Percentiles rank a stretch among this genome's conserved stretches.
phyloP scores from a whole-genome alignment of 768 basidiomycete genomes.

The Suillus placidus region DNA sequence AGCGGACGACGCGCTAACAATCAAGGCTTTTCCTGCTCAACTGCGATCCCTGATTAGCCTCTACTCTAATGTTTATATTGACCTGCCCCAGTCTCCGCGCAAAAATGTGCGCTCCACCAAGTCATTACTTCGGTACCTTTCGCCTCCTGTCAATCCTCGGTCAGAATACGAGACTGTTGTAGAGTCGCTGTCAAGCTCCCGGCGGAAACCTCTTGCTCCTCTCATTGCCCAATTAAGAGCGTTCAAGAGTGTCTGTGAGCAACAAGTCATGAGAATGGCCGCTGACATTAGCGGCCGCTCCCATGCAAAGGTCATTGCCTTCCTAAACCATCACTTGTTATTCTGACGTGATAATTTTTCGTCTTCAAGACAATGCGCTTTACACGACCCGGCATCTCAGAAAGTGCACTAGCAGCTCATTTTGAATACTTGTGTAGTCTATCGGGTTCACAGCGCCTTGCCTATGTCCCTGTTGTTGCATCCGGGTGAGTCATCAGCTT shows the following conservation, averaged over 20 bases:
- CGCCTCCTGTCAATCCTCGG: slow-evolving; percentile 23
- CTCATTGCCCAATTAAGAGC: slow-evolving; percentile 72
- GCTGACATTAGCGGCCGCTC: slow-evolving; percentile 87
- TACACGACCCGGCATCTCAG: slow-evolving; percentile 55
- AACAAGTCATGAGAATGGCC: slow-evolving; percentile 77
- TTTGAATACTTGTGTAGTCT: slow-evolving; percentile 89
- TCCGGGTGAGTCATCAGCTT: slow-evolving; percentile 65
- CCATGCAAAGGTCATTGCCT: slow-evolving; percentile 70
- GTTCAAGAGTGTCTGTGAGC: slow-evolving; percentile 81
- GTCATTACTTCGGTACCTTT: slow-evolving; percentile 58
- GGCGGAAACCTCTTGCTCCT: slow-evolving; percentile 57
- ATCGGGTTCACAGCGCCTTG: slow-evolving; percentile 79
- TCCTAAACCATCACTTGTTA: background rate
- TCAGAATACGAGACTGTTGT: slow-evolving; percentile 59
- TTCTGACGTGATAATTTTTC: background rate
- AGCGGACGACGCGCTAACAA: slow-evolving; percentile 72
- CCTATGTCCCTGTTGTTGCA: slow-evolving; percentile 98
- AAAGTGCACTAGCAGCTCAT: slow-evolving; percentile 70
- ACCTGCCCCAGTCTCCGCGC: slow-evolving; percentile 45
- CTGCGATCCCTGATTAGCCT: slow-evolving; percentile 56
- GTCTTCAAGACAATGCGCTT: slow-evolving; percentile 79
- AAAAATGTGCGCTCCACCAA: slow-evolving; percentile 42
- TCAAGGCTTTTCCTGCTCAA: slow-evolving; percentile 55
- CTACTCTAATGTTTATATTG: slow-evolving; percentile 56
- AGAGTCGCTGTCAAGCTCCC: slow-evolving; percentile 51